Evolutionary conservation across 2,329 filamentous ascomycete genomes (phyloP), one percentile per base, ranked within the genome.

Genomic region (Xylaria sp.): DNA sequence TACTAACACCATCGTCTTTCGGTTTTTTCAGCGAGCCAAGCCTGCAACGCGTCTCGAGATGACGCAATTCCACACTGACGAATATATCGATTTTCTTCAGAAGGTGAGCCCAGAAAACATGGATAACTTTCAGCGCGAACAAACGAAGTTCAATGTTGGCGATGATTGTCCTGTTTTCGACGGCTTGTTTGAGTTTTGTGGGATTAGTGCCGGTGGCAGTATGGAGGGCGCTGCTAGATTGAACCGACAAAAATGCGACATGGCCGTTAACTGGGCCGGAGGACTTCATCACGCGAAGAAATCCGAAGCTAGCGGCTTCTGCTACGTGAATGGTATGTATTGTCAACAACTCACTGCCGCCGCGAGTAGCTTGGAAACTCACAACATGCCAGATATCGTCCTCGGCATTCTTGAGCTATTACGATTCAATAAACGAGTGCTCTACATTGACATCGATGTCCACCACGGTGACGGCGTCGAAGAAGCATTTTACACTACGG

Each of bases 31-130:
- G 92, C 90, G 92, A 70, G 92, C 92, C 63, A 95, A 95, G 84
- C 92, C 93, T 10, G 96, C 96, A 17, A 94, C 91, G 36, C 89
- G 91, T 72, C 91, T 96, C 75, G 94, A 98, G 80, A 92, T 99
- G 86, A 93, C 91, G 63, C 92, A 96, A 70, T 99, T 98, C 78
- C 96, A 99, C 80, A 96, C 93, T 60, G 89, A 93, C 78, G 94
- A 97, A 77, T 99, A 99, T 81, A 93, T 99, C 72, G 93, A 97
- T 64, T 99, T 98, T 78, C 85, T 99, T 20, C 92, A 87, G 82
- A 97, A 97, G 76, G 96, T 99, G 64, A 98, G 96, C 0, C 97
- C 96, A 1, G 96, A 99, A 83, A 99, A 99, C 79, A 98, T 98
- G 93, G 97, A 99, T 75, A 88, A 88, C 72, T 98, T 93, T 78